These are phyloP conservation scores for Cicer yamashitae DNA, from an alignment of 306 rosid genomes.

Conservation along the genomic window DNA sequence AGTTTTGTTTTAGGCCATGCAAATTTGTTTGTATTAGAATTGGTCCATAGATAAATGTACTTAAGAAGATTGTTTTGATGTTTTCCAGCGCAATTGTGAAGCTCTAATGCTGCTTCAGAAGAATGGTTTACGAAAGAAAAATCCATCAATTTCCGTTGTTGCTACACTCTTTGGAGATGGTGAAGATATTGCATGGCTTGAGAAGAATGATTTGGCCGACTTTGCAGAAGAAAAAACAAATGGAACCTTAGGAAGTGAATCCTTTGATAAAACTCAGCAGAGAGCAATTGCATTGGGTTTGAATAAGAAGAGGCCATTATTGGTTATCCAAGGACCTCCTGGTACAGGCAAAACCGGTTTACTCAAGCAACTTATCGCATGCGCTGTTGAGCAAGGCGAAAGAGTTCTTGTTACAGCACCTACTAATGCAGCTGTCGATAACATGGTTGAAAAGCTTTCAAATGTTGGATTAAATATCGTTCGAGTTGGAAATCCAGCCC, in stretches of 20 bases:
- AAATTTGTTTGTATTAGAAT: too few species aligned
- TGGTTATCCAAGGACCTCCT: slow-evolving; percentile 91
- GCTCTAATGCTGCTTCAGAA: slow-evolving; percentile 86
- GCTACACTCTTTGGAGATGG: slow-evolving; percentile 79
- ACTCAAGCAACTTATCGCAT: slow-evolving; percentile 67
- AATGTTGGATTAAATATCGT: slow-evolving; percentile 64
- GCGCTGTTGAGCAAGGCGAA: slow-evolving; percentile 78
- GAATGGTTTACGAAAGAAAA: slow-evolving; percentile 76
- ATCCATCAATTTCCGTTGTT: slow-evolving; percentile 71
- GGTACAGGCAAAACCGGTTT: slow-evolving; percentile 88
- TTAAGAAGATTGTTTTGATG: slow-evolving; percentile 30
- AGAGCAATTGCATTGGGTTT: slow-evolving; percentile 69
- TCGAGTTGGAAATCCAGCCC: slow-evolving; percentile 88
- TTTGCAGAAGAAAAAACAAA: slow-evolving; percentile 58
- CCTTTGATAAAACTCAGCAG: slow-evolving; percentile 64
- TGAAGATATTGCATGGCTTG: slow-evolving; percentile 71
- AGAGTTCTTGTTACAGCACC: slow-evolving; percentile 89
- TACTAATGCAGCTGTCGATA: slow-evolving; percentile 87
- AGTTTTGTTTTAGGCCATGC: too few species aligned
- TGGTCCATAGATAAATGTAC: background rate
- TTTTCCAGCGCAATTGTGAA: slow-evolving; percentile 83
- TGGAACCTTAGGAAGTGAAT: slow-evolving; percentile 45
- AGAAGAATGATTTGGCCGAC: slow-evolving; percentile 60
- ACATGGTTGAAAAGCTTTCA: slow-evolving; percentile 81
- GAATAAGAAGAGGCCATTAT: slow-evolving; percentile 71